Conservation (phyloP, 495 filamentous ascomycete species). For the Margaritispora aquatica region DNA sequence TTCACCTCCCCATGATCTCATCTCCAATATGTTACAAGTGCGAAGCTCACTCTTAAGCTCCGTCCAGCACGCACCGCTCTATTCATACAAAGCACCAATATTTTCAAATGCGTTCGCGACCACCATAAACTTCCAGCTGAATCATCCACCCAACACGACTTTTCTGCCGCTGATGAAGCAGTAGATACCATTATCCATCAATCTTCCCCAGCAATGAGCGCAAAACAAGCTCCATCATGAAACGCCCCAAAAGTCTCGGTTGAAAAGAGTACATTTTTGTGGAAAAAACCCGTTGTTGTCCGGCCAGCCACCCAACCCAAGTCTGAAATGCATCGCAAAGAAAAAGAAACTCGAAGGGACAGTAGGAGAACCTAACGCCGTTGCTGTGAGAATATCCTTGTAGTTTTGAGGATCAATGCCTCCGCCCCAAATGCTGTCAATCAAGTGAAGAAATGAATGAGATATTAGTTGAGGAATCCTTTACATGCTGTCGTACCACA, state of each 20-base stretch:
- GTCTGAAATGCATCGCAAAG: conserved; percentile 17
- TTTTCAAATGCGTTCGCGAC: background rate
- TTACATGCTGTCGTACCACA: conserved; percentile 95
- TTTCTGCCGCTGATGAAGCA: conserved; percentile 16
- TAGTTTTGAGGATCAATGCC: background rate
- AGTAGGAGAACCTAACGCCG: conserved; percentile 10
- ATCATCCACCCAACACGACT: too few species aligned
- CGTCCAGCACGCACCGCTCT: background rate
- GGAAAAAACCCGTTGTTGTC: background rate
- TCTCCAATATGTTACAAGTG: background rate
- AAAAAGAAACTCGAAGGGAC: conserved; percentile 4
- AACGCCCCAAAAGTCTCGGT: conserved; percentile 21
- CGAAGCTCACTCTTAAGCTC: background rate
- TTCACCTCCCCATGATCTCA: background rate
- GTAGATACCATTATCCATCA: background rate
- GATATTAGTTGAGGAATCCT: conserved; percentile 87
- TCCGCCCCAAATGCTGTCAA: background rate
- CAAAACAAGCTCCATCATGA: background rate
- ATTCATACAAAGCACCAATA: conserved; percentile 10
- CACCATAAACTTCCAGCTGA: background rate
- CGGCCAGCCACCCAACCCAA: conserved; percentile 4
- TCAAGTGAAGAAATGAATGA: conserved; percentile 1
- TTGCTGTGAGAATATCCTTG: conserved; percentile 2
- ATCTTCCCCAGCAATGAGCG: background rate
- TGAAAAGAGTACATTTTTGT: conserved; percentile 27